Evolutionary conservation across 2,329 filamentous ascomycete species (phyloP), one percentile per base, ranked within the genome.

Genomic region (Fusarium sulawesiense): DNA sequence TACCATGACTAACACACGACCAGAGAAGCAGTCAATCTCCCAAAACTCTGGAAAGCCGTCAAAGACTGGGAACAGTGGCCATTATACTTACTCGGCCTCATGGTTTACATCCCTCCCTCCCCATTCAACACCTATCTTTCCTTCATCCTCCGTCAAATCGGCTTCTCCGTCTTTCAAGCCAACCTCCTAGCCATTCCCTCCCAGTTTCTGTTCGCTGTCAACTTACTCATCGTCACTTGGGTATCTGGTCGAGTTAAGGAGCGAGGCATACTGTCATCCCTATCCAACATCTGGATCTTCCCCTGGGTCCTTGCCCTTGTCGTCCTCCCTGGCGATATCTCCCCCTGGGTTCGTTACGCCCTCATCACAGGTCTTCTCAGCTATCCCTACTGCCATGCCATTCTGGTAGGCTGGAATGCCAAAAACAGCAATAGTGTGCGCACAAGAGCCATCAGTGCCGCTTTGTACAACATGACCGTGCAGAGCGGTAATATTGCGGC

Each of bases 21-120:
- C 81, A 20, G 81, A 79, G 14, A 80, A 74, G 48, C 77, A 75
- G 74, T 76, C 40, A 72, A 71, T 5, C 73, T 73, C 1, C 9
- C 64, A 11, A 70, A 71, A 41, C 82, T 89, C 6, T 87, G 84
- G 83, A 80, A 83, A 27, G 82, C 84, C 1, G 66, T 88, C 27
- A 82, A 81, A 20, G 89, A 91, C 69, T 90, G 86, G 75, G 87
- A 90, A 68, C 81, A 90, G 71, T 91, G 86, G 87, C 87, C 75
- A 44, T 45, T 76, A 1, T 76, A 76, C 56, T 41, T 86, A 44
- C 80, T 88, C 23, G 86, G 87, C 1, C 76, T 89, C 6, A 88
- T 77, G 53, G 72, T 75, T 1, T 83, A 83, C 55, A 83, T 84
- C 56, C 81, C 82, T 0, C 78, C 80, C 1, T 66, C 80, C 1